phyloP scores from a whole-genome alignment of 768 basidiomycete genomes.

The Trametes maxima region DNA sequence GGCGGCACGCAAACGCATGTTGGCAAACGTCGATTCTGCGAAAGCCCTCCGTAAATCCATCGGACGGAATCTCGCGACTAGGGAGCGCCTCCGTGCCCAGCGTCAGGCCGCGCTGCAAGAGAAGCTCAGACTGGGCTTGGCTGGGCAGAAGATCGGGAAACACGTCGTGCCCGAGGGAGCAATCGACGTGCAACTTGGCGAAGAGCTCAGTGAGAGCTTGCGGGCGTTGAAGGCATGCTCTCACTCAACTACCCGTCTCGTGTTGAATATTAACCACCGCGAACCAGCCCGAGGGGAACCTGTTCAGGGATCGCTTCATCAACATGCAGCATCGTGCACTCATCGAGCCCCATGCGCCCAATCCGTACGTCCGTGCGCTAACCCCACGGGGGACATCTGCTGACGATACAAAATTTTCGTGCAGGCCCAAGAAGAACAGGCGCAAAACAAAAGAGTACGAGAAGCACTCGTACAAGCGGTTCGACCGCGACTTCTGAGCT shows the following conservation, averaged over 20 bases:
- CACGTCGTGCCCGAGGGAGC: constrained; percentile 68
- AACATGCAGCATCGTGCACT: constrained; percentile 88
- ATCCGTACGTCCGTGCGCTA: constrained; percentile 53
- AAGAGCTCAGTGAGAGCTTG: constrained; percentile 85
- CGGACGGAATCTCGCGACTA: constrained; percentile 40
- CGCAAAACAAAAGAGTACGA: constrained; percentile 66
- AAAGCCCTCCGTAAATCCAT: constrained; percentile 52
- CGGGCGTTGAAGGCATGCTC: constrained; percentile 75
- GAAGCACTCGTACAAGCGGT: constrained; percentile 79
- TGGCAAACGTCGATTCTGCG: constrained; percentile 57
- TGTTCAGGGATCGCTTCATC: constrained; percentile 87
- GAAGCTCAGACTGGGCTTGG: constrained; percentile 61
- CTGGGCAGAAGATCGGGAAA: constrained; percentile 78
- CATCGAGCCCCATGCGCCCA: constrained; percentile 82
- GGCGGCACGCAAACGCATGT: constrained; percentile 59
- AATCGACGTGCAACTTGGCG: constrained; percentile 87
- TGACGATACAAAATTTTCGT: constrained; percentile 12
- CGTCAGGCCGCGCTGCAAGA: constrained; percentile 48
- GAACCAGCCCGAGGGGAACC: constrained; percentile 87
- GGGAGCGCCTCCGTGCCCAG: constrained; percentile 40
- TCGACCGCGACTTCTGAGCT: constrained; percentile 43
- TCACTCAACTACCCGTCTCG: background rate
- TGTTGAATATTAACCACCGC: background rate
- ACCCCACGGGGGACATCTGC: background rate
- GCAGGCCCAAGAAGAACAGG: constrained; percentile 55